These are phyloP conservation scores for Cryphonectria nitschkei DNA, from an alignment of 2,329 filamentous ascomycete species.

Conservation along the genomic window DNA sequence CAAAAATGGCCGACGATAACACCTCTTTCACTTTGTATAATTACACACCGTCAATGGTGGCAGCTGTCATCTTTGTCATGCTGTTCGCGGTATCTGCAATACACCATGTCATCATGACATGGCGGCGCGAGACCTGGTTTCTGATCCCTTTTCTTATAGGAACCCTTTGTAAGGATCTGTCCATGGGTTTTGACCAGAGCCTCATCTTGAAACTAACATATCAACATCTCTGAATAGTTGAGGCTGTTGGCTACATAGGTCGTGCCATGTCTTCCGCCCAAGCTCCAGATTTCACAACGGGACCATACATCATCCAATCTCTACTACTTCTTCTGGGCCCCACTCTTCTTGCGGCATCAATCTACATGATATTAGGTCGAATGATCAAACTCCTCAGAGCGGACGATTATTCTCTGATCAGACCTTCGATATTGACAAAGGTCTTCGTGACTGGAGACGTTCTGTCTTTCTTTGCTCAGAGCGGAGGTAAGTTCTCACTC, in stretches of 20 bases:
- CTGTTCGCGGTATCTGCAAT: slow-evolving; percentile 43
- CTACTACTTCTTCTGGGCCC: slow-evolving; percentile 19
- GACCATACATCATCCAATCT: slow-evolving; percentile 19
- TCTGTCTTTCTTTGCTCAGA: slow-evolving; percentile 18
- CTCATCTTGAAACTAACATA: background rate
- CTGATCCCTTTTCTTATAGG: slow-evolving; percentile 55
- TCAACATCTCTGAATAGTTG: slow-evolving; percentile 8
- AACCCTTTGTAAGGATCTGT: slow-evolving; percentile 46
- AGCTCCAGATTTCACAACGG: slow-evolving; percentile 9
- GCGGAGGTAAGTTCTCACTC: background rate
- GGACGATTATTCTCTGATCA: slow-evolving; percentile 11
- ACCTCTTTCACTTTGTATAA: slow-evolving; percentile 41
- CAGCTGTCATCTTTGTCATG: slow-evolving; percentile 45
- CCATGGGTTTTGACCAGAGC: too few species aligned
- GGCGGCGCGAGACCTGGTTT: slow-evolving; percentile 45
- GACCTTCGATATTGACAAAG: slow-evolving; percentile 11
- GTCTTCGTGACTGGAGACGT: slow-evolving; percentile 19
- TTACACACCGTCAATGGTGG: slow-evolving; percentile 47
- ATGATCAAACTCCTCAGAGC: slow-evolving; percentile 13
- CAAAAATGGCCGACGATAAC: background rate
- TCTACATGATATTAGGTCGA: slow-evolving; percentile 20
- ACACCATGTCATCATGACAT: slow-evolving; percentile 31
- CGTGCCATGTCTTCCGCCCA: slow-evolving; percentile 12
- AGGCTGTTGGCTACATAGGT: slow-evolving; percentile 19
- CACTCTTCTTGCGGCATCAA: slow-evolving; percentile 18